Evolutionary conservation across 192 early-diverging fungal species (phyloP), one percentile per base, ranked within the genome.

Genomic region (Funneliformis mosseae): DNA sequence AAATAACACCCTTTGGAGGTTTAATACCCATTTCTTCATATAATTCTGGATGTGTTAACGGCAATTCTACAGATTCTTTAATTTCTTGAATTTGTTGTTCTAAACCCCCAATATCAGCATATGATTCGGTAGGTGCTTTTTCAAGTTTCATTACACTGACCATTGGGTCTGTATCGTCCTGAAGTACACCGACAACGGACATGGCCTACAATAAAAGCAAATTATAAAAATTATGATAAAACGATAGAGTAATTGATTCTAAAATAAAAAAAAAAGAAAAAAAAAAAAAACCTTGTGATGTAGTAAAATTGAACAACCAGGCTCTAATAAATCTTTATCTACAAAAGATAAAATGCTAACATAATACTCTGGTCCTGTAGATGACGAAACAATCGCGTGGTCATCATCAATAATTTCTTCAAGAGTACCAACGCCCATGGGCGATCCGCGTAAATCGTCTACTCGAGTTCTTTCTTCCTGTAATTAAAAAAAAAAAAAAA

Each of bases 381-480:
- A 88, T 41, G 95, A 93, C 39, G 96, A 97, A 50, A 99, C 94
- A 84, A 99, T 99, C 55, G 96, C 98, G 79, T 99, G 98, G 86
- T 99, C 95, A 81, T 99, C 98, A 83, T 99, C 98, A 87, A 99
- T 98, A 74, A 99, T 98, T 82, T 99, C 98, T 84, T 99, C 98
- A 41, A 99, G 89, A 1, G 93, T 91, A 10, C 98, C 97, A 6
- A 99, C 96, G 46, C 92, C 89, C 97, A 99, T 99, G 14, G 98
- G 98, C 46, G 93, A 94, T 16, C 98, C 98, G 69, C 98, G 93
- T 63, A 99, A 86, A 86, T 97, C 95, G 81, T 99, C 98, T 1
- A 99, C 95, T 62, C 93, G 90, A 46, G 94, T 92, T 74, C 98
- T 92, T 84, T 98, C 97, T 86, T 97, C 97, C 87, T 96, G 87